Conservation (phyloP, 23 red algal species). For the Gracilaria gracilis region DNA sequence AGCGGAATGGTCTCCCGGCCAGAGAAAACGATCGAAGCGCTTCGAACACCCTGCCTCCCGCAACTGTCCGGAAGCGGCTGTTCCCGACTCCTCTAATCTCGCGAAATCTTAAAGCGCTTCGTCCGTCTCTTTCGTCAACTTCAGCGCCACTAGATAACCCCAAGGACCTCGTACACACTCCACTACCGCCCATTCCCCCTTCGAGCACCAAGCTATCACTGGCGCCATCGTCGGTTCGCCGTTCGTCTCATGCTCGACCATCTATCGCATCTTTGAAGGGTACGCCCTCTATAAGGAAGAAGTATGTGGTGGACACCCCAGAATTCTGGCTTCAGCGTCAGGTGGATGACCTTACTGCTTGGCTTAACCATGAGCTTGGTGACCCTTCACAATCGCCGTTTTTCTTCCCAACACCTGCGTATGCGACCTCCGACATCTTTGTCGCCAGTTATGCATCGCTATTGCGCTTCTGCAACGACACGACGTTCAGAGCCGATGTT, state of each 20-base stretch:
- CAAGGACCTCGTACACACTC: background rate
- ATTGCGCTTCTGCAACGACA: conserved; percentile 21
- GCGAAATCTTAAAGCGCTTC: background rate
- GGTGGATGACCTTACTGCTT: conserved; percentile 44
- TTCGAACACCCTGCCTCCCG: background rate
- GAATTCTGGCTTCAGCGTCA: conserved; percentile 26
- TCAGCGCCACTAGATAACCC: background rate
- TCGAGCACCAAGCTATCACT: background rate
- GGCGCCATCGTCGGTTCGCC: background rate
- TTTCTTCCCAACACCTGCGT: background rate
- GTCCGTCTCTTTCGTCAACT: conserved; percentile 10
- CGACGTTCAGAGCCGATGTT: background rate
- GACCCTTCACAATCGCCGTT: background rate
- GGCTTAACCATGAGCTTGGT: conserved; percentile 52
- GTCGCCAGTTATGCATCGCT: conserved; percentile 1
- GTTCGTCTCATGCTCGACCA: background rate
- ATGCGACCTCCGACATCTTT: conserved; percentile 2
- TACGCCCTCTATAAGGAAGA: conserved; percentile 34
- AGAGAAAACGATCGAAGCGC: background rate
- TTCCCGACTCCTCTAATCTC: conserved; percentile 13
- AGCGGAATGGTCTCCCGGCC: background rate
- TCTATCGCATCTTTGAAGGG: conserved; percentile 10
- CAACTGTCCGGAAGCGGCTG: conserved; percentile 32
- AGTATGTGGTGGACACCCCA: background rate
- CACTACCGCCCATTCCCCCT: background rate